Evolutionary conservation across 2,329 filamentous ascomycete species (phyloP).

Genomic region (Plectosphaerella plurivora): DNA sequence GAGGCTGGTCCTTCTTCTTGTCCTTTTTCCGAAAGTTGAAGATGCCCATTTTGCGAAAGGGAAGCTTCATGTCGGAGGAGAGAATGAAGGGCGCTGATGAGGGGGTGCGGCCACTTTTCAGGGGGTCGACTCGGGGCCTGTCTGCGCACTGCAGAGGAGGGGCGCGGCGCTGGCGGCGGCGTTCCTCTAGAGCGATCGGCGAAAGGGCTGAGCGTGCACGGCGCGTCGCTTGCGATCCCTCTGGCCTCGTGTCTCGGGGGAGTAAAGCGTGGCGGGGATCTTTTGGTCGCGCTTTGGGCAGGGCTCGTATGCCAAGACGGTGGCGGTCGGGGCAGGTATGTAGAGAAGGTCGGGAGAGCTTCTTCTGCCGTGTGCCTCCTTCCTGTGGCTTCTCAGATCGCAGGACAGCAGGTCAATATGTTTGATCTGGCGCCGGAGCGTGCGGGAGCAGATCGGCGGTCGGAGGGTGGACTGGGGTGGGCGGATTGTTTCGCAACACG

Average conservation of each 20-base stretch:
- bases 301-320: no score
- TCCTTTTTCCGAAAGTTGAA: slow-evolving; percentile 11
- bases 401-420: no score
- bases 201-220: neutral
- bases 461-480: no score
- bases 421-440: no score
- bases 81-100: neutral
- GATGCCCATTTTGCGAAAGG: slow-evolving; percentile 9
- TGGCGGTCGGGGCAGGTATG: no score
- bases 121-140: neutral
- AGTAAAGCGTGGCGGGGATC: neutral
- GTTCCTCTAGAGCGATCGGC: neutral
- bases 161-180: neutral
- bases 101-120: neutral
- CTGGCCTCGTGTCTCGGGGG: neutral
- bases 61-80: slow-evolving; percentile 8
- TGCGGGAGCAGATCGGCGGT: no score
- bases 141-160: neutral
- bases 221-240: neutral
- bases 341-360: no score
- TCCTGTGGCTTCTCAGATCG: no score
- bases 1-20: slow-evolving; percentile 10
- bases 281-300: no score
- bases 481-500: no score
- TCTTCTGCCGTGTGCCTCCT: no score